Evolutionary conservation across 352 stramenopile genomes (phyloP).

Genomic region (Phytophthora idaei): DNA sequence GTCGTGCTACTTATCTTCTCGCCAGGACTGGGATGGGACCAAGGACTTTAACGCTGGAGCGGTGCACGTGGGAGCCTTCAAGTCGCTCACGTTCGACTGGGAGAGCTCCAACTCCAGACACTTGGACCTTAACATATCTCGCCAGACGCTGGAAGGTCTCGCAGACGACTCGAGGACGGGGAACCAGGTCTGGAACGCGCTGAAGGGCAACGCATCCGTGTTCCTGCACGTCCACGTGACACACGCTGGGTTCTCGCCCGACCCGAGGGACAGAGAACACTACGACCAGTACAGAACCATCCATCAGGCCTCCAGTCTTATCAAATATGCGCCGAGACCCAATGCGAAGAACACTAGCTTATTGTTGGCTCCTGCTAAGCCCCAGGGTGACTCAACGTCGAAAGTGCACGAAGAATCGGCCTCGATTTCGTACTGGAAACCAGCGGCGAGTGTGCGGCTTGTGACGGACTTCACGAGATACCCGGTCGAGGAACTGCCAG

Average conservation of each 20-base stretch:
- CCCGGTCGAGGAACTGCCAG: slow-evolving; percentile 68
- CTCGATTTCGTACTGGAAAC: slow-evolving; percentile 78
- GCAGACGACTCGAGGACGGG: slow-evolving; percentile 6
- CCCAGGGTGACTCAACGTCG: slow-evolving; percentile 8
- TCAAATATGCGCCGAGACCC: slow-evolving; percentile 55
- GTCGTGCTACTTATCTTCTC: slow-evolving; percentile 63
- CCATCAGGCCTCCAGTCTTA: slow-evolving; percentile 66
- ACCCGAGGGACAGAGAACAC: slow-evolving; percentile 38
- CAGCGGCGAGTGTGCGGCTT: slow-evolving; percentile 67
- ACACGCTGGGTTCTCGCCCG: slow-evolving; percentile 48
- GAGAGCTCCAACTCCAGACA: slow-evolving; percentile 55
- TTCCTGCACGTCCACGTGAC: slow-evolving; percentile 81
- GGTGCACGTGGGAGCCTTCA: slow-evolving; percentile 57
- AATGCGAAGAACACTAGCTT: slow-evolving; percentile 74
- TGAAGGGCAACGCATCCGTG: slow-evolving; percentile 62
- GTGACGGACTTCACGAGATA: slow-evolving; percentile 80
- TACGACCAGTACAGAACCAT: slow-evolving; percentile 68
- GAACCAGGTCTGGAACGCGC: slow-evolving; percentile 40
- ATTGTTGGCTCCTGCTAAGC: slow-evolving; percentile 34
- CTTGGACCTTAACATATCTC: slow-evolving; percentile 61
- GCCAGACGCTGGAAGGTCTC: slow-evolving; percentile 21
- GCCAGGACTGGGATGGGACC: slow-evolving; percentile 44
- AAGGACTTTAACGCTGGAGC: slow-evolving; percentile 46
- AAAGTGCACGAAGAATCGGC: slow-evolving; percentile 35
- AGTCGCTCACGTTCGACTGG: slow-evolving; percentile 71